phyloP scores from a whole-genome alignment of 495 filamentous ascomycete species.

The Penicillium coffeae region DNA sequence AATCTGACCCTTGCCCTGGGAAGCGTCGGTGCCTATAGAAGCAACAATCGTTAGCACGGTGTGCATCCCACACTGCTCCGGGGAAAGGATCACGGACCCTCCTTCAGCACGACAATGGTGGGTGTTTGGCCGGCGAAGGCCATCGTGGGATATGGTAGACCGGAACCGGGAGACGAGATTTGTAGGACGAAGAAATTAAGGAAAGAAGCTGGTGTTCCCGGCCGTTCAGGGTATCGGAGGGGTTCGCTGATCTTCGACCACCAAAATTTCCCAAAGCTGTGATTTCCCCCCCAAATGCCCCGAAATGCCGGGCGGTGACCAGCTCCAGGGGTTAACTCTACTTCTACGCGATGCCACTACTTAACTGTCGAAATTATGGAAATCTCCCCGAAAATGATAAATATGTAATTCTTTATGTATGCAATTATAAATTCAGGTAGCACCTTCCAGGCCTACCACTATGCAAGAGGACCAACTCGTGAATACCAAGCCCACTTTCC shows the following conservation, averaged over 20 bases:
- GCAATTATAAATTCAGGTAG: neutral
- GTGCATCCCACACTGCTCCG: constrained; percentile 25
- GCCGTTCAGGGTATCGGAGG: constrained; percentile 21
- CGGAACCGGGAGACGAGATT: constrained; percentile 14
- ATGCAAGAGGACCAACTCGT: neutral
- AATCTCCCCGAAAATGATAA: too few relatives aligned
- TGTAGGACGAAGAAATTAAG: constrained; percentile 7
- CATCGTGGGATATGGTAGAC: constrained; percentile 51
- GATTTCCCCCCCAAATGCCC: constrained; percentile 25
- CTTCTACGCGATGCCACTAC: neutral
- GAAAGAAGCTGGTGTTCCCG: constrained; percentile 23
- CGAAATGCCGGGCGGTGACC: constrained; percentile 36
- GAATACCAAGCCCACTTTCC: neutral
- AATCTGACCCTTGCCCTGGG: constrained; percentile 95
- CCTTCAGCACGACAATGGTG: constrained; percentile 97
- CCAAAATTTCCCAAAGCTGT: constrained; percentile 51
- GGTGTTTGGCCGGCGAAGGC: constrained; percentile 97
- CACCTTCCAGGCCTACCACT: neutral
- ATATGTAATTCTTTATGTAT: neutral
- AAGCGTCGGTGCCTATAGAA: constrained; percentile 82
- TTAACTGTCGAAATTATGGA: too few relatives aligned
- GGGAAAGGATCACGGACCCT: constrained; percentile 61
- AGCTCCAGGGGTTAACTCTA: neutral
- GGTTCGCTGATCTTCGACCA: constrained; percentile 30
- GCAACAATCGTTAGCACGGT: constrained; percentile 19